phyloP scores from a whole-genome alignment of 116 monocot species.

The Zostera marina region DNA sequence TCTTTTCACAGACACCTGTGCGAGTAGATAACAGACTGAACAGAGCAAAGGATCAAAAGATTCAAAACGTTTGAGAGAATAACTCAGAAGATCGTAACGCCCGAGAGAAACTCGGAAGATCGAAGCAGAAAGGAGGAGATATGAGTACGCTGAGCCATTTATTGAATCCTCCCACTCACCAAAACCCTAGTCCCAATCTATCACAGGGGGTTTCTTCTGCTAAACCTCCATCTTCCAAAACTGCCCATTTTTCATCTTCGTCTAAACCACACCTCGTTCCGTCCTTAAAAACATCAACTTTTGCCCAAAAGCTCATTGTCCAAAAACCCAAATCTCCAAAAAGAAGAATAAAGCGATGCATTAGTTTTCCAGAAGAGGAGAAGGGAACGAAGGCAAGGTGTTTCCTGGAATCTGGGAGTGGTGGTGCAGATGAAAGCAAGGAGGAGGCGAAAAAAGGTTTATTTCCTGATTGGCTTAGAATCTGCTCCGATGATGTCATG shows the following conservation, averaged over 20 bases:
- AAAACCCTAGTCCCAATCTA: slow-evolving; percentile 16
- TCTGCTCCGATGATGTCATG: slow-evolving; percentile 62
- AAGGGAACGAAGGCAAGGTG: neutral
- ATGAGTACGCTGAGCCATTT: slow-evolving; percentile 24
- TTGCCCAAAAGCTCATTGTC: slow-evolving; percentile 2
- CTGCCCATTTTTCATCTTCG: slow-evolving; percentile 5
- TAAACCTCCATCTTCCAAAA: slow-evolving; percentile 2
- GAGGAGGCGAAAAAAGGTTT: slow-evolving; percentile 35
- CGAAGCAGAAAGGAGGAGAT: neutral
- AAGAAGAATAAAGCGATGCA: neutral
- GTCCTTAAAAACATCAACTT: neutral
- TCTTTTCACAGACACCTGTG: no score
- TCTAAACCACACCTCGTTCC: slow-evolving; percentile 7
- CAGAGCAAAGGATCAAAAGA: no score
- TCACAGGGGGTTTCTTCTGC: slow-evolving; percentile 8
- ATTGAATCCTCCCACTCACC: slow-evolving; percentile 23
- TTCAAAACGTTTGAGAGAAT: no score
- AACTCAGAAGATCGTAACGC: no score
- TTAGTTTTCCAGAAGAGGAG: slow-evolving; percentile 1
- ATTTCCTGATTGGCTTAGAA: slow-evolving; percentile 62
- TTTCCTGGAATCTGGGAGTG: slow-evolving; percentile 4
- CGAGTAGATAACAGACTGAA: no score
- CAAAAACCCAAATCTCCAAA: slow-evolving; percentile 1
- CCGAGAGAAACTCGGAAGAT: no score
- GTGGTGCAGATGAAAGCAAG: slow-evolving; percentile 23